Base-by-base conservation (phyloP, 108 stramenopile species). In the Thalassiosira profunda region DNA sequence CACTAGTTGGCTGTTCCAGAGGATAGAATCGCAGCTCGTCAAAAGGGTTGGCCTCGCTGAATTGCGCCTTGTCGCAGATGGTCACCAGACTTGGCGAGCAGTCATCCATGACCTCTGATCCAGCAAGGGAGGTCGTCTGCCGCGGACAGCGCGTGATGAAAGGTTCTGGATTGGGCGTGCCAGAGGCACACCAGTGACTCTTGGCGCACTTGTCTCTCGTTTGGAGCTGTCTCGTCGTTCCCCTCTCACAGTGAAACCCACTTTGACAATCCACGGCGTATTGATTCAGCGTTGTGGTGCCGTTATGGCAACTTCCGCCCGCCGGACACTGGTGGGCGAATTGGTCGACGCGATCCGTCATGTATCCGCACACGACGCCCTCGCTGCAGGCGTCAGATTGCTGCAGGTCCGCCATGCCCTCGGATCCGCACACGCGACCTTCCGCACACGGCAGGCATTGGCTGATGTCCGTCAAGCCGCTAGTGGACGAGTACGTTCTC, bases 401-500 rank as follows among this genome's bases (percentile, higher is more conserved):
- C 3, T 47, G 41, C 15, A 91, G 55, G 43, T 88, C 79, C 11
- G 45, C 25, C 85, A 91, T 85, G 21, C 83, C 85, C 62, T 89
- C 61, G 5, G 52, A 53, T 25, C 86, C 85, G 37, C 92, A 93
- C 10, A 94, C 86, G 30, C 86, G 72, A 2, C 90, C 90, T 23
- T 70, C 61, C 2, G 89, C 88, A 58, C 91, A 91, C 5, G 95
- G 95, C 28, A 90, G 76, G 67, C 95, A 96, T n/a, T 79, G 69
- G 23, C 85, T 83, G 30, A 96, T 83, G 72, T 93, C 90, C 41
- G 90, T 84, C 24, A 86, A 78, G 17, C 95, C 95, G 23, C 58
- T 70, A 14, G 47, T 41, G 23, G 82, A 69, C n/a, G 84, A 80
- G 67, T 78, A 92, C 2, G 93, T 94, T 44, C 91, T 85, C 30